Evolutionary conservation across 75 land plant species (phyloP), one percentile per base, ranked within the genome.

Genomic region (Pseudotsuga menziesii): DNA sequence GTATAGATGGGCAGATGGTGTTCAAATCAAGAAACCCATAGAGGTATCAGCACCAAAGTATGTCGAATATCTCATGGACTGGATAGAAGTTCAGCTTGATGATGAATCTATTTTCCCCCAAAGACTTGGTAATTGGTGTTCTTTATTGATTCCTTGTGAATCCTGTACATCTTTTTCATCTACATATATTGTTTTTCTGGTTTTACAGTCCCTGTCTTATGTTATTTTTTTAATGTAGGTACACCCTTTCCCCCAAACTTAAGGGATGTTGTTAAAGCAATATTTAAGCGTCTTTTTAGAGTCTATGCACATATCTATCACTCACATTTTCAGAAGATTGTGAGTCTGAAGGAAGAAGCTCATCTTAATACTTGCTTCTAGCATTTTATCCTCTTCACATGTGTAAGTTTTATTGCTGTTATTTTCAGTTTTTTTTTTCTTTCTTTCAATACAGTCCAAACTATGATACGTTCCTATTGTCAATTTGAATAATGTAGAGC

Each of bases 311-410:
- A 94, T 74, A 94, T 92, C 54, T 94, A 94, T 60, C 97, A 94
- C 71, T 92, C 97, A 48, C 97, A 94, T 77, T 94, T 94, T 66
- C 95, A 94, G 88, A 94, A 94, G 83, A 94, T 94, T 74, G 97
- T 94, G 81, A 90, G 88, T 76, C 93, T 94, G 12, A 94, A 96
- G 78, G 99, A 96, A 80, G 99, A 96, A 85, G 99, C 99, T 6
- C 99, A 96, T 83, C 83, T 96, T 25, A 96, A 96, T 77, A 96
- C 99, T 35, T 96, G 99, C 88, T 96, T 96, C 93, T 94, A 96
- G 84, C 99, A 96, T 83, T 96, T 96, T 80, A 96, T 94, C 69
- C 86, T 96, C 2, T 96, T 92, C 80, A 96, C 98, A 75, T 86
- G 82, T 90, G 99, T 96, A 90, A 90, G 90, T 78, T 67, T 4